Evolutionary conservation across 805 yeast species (phyloP).

Genomic region (Yamadazyma kitorensis): DNA sequence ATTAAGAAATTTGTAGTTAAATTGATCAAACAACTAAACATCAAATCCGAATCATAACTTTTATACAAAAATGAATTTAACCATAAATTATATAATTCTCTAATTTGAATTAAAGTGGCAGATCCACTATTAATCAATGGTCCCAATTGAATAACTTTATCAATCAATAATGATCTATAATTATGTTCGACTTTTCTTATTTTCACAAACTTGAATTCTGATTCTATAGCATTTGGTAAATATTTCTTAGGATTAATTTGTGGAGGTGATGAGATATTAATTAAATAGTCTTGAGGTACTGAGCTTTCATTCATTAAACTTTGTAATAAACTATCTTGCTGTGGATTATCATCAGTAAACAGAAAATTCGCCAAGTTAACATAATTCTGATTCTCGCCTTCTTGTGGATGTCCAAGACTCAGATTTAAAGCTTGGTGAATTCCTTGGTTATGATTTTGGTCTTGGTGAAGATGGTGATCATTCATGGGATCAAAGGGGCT

Average conservation of each 20-base stretch:
- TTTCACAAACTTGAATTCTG: conserved; percentile 8
- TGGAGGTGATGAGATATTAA: conserved; percentile 10
- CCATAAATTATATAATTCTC: conserved; percentile 32
- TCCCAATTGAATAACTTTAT: conserved; percentile 9
- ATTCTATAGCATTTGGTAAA: conserved; percentile 11
- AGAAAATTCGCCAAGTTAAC: neutral
- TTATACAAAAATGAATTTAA: conserved; percentile 27
- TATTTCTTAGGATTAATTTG: conserved; percentile 6
- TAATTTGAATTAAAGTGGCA: conserved; percentile 25
- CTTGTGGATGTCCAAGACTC: too few relatives aligned
- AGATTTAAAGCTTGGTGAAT: too few relatives aligned
- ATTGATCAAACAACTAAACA: conserved; percentile 38
- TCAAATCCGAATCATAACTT: conserved; percentile 20
- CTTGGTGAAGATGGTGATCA: too few relatives aligned
- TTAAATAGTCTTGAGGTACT: conserved; percentile 12
- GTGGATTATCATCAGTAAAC: neutral
- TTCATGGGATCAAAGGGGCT: conserved; percentile 9
- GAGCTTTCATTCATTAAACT: conserved; percentile 8
- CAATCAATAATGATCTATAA: conserved; percentile 11
- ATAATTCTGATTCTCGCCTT: too few relatives aligned
- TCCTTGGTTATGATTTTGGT: too few relatives aligned
- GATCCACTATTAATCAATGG: conserved; percentile 19
- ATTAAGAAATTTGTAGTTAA: conserved; percentile 38
- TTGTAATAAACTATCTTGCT: conserved; percentile 11
- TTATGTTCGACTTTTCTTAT: conserved; percentile 7